Conservation (phyloP, 2,329 filamentous ascomycete species). For the Botryotinia calthae region DNA sequence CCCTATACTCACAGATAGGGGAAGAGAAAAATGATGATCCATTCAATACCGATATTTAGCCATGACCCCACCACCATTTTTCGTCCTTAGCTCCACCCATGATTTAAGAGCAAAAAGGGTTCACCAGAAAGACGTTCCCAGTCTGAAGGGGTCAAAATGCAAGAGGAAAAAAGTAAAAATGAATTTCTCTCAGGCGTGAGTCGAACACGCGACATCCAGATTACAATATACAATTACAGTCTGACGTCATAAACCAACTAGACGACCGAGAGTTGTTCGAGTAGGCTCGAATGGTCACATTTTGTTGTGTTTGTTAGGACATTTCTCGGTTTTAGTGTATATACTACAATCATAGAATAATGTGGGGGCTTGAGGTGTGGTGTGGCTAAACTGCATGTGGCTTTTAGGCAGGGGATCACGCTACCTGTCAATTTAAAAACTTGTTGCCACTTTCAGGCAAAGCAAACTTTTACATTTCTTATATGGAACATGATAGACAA, state of each 20-base stretch:
- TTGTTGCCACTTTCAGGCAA: not conserved
- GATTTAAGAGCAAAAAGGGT: not conserved
- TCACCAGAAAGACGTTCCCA: not conserved
- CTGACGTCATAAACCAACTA: constrained; percentile 23
- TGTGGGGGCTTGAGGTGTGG: too few species aligned
- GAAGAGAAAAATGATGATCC: not conserved
- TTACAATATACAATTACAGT: constrained; percentile 16
- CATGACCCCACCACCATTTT: not conserved
- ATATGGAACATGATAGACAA: not conserved
- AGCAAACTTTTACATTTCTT: not conserved
- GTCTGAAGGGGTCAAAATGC: rapidly evolving
- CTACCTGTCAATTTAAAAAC: not conserved
- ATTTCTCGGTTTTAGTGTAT: not conserved
- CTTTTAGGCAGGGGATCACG: not conserved
- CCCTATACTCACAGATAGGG: not conserved
- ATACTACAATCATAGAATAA: not conserved
- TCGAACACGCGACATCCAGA: constrained; percentile 21
- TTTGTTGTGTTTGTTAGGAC: constrained; percentile 11
- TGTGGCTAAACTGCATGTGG: not conserved
- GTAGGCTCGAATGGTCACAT: constrained; percentile 14
- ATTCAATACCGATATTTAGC: too few species aligned
- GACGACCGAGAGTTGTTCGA: constrained; percentile 20
- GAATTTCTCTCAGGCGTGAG: constrained; percentile 19
- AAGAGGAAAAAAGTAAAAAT: not conserved
- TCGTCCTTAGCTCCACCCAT: too few species aligned